Base-by-base conservation (phyloP, 352 stramenopile species). In the Pythium sp. region DNA sequence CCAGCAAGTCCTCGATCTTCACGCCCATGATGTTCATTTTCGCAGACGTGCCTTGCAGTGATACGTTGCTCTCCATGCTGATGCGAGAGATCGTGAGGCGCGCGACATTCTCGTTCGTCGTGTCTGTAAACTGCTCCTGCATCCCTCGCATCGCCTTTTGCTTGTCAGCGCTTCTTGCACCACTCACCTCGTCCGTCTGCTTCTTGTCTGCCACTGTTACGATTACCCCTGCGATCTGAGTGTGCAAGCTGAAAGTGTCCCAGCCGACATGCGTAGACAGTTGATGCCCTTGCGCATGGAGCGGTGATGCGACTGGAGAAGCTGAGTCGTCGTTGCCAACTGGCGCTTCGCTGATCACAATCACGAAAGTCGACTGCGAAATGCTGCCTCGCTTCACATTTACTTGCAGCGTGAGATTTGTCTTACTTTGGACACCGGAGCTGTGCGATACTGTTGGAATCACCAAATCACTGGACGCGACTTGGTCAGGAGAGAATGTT, bases 21-120 rank as follows among this genome's bases (percentile, higher is more conserved):
- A 95, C 71, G n/a, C 82, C 82, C 75, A 86, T 86, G n/a, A 93
- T 65, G 22, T 83, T 89, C 34, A 95, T 24, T 49, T 92, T 89
- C 0, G 78, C 81, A 49, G 77, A 74, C 43, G 77, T 90, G 5
- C 75, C 71, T 26, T 77, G 69, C 28, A 62, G 72, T 12, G 82
- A 81, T 53, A 74, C 72, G 5, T 72, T 81, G 0, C 77, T 72
- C 51, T 94, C 85, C 11, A 89, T 47, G 5, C 74, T 81, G 55
- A 94, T 90, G 11, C 81, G 72, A 5, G 77, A 87, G 18, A 94
- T 80, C n/a, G 78, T 89, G 30, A 89, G 75, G 24, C 87, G 75
- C 38, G 87, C 87, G 1, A 94, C 84, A 8, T 77, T 65, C 34
- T 94, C 87, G 38, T 72, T 62, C 2, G 38, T 30, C 38, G 61